A percentile compares a stretch with the other conserved stretches of the same genome.
Evolutionary conservation across 2,329 filamentous ascomycete genomes (phyloP).

Genomic region (Hymenotorrendiella dingleyae): DNA sequence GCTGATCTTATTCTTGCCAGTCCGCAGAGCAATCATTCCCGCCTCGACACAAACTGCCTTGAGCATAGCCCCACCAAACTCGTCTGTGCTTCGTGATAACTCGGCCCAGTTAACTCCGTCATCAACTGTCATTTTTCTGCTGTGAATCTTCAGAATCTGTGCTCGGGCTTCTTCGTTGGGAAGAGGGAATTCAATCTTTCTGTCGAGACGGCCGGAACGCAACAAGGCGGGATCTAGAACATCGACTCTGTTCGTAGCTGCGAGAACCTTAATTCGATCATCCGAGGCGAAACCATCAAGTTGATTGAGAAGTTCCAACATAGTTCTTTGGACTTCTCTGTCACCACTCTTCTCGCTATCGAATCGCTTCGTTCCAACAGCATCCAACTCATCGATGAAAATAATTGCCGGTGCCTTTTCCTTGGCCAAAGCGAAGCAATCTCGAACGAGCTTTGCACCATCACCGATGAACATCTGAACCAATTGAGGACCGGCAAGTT

Average conservation of each 20-base stretch:
- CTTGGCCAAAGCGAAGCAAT: conserved; percentile 95
- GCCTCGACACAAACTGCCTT: conserved; percentile 99
- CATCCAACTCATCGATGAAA: conserved; percentile 98
- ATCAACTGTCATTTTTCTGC: conserved; percentile 96
- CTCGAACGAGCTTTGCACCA: conserved; percentile 92
- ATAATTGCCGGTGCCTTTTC: conserved; percentile 99
- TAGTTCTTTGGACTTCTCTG: conserved; percentile 94
- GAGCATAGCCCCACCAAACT: conserved; percentile 95
- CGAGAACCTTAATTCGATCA: conserved; percentile 92
- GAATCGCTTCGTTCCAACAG: conserved; percentile 98
- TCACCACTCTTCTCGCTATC: conserved; percentile 98
- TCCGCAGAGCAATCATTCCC: conserved; percentile 95
- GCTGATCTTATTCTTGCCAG: conserved; percentile 91
- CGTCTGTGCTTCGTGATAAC: conserved; percentile 91
- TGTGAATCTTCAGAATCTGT: conserved; percentile 96
- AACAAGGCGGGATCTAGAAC: conserved; percentile 88
- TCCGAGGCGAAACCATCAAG: conserved; percentile 96
- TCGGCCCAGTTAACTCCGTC: conserved; percentile 93
- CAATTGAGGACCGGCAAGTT: conserved; percentile 92
- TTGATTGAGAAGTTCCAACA: conserved; percentile 98
- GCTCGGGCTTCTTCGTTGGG: conserved; percentile 96
- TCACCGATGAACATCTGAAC: conserved; percentile 99
- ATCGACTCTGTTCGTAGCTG: conserved; percentile 90
- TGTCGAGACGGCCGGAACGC: conserved; percentile 84
- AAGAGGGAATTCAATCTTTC: conserved; percentile 97